A percentile compares a stretch with the other conserved stretches of the same genome.
These are phyloP conservation scores for Cucurbita ficifolia DNA, from an alignment of 306 rosid species.

Conservation along the genomic window DNA sequence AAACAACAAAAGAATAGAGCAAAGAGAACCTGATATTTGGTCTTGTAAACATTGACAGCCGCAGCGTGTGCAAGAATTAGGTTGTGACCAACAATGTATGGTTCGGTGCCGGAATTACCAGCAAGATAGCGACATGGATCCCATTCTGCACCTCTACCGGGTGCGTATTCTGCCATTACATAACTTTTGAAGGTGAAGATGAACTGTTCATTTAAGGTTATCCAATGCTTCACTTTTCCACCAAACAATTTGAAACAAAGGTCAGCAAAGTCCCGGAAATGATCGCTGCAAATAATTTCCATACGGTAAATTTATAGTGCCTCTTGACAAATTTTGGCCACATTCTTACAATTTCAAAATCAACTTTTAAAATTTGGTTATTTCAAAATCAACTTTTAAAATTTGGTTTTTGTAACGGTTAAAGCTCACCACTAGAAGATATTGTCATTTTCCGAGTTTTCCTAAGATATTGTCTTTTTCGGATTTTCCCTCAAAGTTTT, in stretches of 20 bases:
- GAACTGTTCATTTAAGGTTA: slow-evolving; percentile 30
- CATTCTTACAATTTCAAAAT: too few relatives aligned
- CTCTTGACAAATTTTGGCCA: too few relatives aligned
- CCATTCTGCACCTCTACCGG: slow-evolving; percentile 17
- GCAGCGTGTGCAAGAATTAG: neutral
- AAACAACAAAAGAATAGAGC: too few relatives aligned
- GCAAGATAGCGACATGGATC: neutral
- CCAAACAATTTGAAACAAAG: slow-evolving; percentile 43
- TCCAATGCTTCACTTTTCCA: slow-evolving; percentile 39
- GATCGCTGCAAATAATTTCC: slow-evolving; percentile 16
- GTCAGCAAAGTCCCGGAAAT: slow-evolving; percentile 26
- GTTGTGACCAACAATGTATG: neutral
- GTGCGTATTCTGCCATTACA: slow-evolving; percentile 8
- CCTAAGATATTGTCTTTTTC: too few relatives aligned
- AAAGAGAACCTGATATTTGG: neutral
- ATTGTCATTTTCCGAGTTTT: too few relatives aligned
- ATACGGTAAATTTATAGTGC: too few relatives aligned
- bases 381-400: too few relatives aligned
- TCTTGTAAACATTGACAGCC: neutral
- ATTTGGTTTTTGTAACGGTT: too few relatives aligned
- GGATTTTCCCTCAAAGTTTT: too few relatives aligned
- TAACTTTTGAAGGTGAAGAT: slow-evolving; percentile 9
- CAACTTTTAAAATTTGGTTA: too few relatives aligned
- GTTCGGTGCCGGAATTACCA: neutral
- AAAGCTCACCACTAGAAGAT: too few relatives aligned